phyloP scores from a whole-genome alignment of 1,284 basidiomycete genomes.

The Agroathelia rolfsii region DNA sequence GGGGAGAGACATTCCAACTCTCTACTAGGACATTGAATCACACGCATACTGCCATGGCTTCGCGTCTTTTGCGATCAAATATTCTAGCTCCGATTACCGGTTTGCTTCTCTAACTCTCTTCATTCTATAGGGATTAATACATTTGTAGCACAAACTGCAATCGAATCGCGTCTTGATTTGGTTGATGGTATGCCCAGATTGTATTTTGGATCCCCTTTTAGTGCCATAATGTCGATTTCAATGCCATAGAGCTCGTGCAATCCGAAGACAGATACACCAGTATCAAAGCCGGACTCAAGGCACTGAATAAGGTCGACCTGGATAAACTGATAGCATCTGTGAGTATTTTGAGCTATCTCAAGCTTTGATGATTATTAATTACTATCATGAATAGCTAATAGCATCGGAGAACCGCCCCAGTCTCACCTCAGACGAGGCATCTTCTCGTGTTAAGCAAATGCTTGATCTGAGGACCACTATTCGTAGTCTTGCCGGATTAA shows the following conservation, averaged over 20 bases:
- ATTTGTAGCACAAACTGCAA: conserved; percentile 41
- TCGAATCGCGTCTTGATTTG: conserved; percentile 76
- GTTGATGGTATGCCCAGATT: conserved; percentile 55
- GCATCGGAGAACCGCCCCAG: conserved; percentile 46
- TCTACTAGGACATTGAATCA: conserved; percentile 55
- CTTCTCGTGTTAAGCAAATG: conserved; percentile 65
- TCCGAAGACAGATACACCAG: conserved; percentile 66
- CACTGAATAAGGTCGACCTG: conserved; percentile 72
- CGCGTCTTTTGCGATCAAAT: conserved; percentile 68
- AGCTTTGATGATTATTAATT: background rate
- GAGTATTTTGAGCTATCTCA: conserved; percentile 13
- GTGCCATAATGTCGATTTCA: conserved; percentile 16
- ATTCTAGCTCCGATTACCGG: conserved; percentile 79
- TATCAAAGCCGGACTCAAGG: conserved; percentile 59
- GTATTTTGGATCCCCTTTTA: background rate
- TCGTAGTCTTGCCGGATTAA: conserved; percentile 50
- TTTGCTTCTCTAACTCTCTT: conserved; percentile 16
- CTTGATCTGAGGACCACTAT: conserved; percentile 66
- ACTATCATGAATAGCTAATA: conserved; percentile 38
- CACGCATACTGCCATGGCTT: conserved; percentile 84
- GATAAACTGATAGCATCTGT: conserved; percentile 81
- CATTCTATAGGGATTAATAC: conserved; percentile 1
- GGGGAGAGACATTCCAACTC: conserved; percentile 1
- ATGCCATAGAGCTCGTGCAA: conserved; percentile 55
- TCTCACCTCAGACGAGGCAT: conserved; percentile 51